Evolutionary conservation across 2,329 filamentous ascomycete genomes (phyloP), one percentile per base, ranked within the genome.

Genomic region (Beauveria brongniartii): DNA sequence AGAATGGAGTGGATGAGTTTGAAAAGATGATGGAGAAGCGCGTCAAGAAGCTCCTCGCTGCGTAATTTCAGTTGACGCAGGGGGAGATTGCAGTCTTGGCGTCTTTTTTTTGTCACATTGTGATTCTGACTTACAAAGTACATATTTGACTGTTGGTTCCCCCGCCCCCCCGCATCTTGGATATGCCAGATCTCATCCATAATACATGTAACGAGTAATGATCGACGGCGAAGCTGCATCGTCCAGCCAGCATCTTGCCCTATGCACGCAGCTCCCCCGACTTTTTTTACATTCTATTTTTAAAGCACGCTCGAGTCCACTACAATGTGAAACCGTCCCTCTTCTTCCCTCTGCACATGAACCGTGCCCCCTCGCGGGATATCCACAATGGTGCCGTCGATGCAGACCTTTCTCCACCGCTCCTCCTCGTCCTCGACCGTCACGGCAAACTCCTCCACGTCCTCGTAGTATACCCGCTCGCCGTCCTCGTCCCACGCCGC

Each of bases 351-450:
- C 0, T 40, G 48, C 41, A 96, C 81, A 62, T 84, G 82, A 72
- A 96, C 83, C 79, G 84, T 87, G 0, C 92, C 92, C 2, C 82
- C 85, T 56, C 78, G 72, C 22, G 89, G 87, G 1, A 96, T 76
- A 62, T 84, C 81, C 3, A 97, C 84, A 67, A 96, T 95, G 58
- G 88, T 91, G 3, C 93, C 93, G 72, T 97, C 93, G n/a, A 97
- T 80, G 71, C 93, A 97, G 16, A 96, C 82, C 69, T 92, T 85
- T 63, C 93, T 80, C 92, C 92, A 97, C 57, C 85, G 78, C 51
- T 77, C 78, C n/a, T 91, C 85, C 18, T 82, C 77, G 68, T 94
- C 90, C 1, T 77, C 64, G 41, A 91, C 85, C 18, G 82, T 80
- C 52, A 97, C 84, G 62, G 75, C 79, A 20, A 96, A 66, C 56